Evolutionary conservation across 371 early-diverging fungal species (phyloP), one percentile per base, ranked within the genome.

Genomic region (Mortierella sp.): DNA sequence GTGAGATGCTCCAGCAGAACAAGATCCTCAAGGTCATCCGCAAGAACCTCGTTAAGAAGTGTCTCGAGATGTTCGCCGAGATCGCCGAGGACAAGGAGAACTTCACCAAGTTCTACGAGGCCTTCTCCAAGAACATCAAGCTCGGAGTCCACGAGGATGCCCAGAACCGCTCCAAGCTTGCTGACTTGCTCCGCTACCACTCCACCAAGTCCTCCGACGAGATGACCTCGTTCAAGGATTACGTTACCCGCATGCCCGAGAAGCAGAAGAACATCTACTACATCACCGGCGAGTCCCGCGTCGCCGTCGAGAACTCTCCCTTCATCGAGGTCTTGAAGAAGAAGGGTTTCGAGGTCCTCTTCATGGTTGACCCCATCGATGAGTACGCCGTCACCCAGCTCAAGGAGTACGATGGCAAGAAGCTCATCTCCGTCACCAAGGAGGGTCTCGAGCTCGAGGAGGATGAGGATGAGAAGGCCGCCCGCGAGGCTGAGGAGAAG

Each of bases 381-480:
- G 97, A 99, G 91, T 99, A 99, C 93, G 93, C 95, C 90, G 95
- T 99, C 81, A 98, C 98, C 90, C 97, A 98, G 89, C 95, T 99
- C 87, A 98, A 96, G 94, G 99, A 99, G 91, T 99, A 95, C 90
- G 99, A 99, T 83, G 99, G 98, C 90, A 97, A 99, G 95, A 97
- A 97, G 93, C 95, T 99, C 84, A 95, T 98, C 90, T 96, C 94
- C 84, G 97, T 98, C 87, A 99, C 99, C 90, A 98, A 99, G 95
- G 99, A 99, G 88, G 99, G 99, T 81, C 94, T 98, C 72, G 99
- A 99, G 90, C 94, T 99, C 78, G 98, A 98, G 88, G 99, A 99
- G 86, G 97, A 97, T 89, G 99, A 98, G 88, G 97, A 97, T 43
- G 97, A 97, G 89, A 98, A 98, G 96, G 91, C 94, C 90, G 88